phyloP scores from a whole-genome alignment of 2,329 filamentous ascomycete species.

The Pseudogymnoascus sp. region DNA sequence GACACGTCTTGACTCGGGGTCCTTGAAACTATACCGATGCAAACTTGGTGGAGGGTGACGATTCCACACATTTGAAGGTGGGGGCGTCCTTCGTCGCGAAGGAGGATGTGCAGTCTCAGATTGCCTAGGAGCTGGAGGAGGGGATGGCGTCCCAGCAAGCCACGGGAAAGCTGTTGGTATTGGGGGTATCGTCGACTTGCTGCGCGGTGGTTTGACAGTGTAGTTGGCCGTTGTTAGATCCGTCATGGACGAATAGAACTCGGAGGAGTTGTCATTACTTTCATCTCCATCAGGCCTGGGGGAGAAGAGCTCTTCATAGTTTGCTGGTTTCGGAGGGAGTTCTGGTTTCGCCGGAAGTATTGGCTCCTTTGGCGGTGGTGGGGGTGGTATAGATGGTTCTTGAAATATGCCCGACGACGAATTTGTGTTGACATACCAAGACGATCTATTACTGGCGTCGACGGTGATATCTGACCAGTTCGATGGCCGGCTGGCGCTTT shows the following conservation, averaged over 20 bases:
- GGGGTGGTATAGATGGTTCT: conserved; percentile 11
- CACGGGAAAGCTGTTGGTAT: not conserved
- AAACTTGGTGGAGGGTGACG: conserved; percentile 20
- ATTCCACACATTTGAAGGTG: conserved; percentile 16
- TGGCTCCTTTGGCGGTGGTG: not conserved
- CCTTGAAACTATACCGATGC: conserved; percentile 21
- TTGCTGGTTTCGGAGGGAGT: not conserved
- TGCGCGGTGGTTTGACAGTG: not conserved
- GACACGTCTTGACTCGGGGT: conserved; percentile 22
- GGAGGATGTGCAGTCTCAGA: not conserved
- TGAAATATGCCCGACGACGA: conserved; percentile 20
- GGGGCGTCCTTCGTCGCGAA: conserved; percentile 7
- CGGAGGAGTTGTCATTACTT: not conserved
- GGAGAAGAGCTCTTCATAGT: not conserved
- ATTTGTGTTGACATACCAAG: conserved; percentile 24
- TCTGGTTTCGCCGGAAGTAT: not conserved
- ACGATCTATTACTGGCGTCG: conserved; percentile 38
- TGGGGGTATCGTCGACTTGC: not conserved
- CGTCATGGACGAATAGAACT: not conserved
- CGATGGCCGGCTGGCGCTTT: conserved; percentile 47
- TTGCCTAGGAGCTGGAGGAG: not conserved
- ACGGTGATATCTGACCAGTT: conserved; percentile 54
- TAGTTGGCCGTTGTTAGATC: not conserved
- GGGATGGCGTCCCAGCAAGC: not conserved
- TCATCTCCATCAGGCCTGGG: not conserved